Conservation (phyloP, 78 protist genomes). For the Monosiga brevicollis region DNA sequence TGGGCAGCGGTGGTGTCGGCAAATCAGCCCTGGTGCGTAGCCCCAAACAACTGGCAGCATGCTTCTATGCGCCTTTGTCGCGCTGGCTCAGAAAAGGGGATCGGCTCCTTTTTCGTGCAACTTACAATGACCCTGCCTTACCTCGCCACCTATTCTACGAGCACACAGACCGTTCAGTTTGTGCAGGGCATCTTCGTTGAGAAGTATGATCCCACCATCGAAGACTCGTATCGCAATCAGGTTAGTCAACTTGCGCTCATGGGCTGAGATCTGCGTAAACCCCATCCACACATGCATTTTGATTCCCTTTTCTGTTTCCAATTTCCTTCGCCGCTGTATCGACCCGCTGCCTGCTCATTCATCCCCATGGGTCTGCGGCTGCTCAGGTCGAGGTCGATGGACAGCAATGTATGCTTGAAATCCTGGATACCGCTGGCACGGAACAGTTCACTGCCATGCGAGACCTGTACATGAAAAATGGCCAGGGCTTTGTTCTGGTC, state of each 20-base stretch:
- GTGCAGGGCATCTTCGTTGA: constrained; percentile 44
- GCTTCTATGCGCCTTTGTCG: background rate
- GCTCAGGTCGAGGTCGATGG: constrained; percentile 36
- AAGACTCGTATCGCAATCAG: constrained; percentile 90
- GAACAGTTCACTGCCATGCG: constrained; percentile 76
- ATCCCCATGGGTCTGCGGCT: background rate
- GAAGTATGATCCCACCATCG: constrained; percentile 94
- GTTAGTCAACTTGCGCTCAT: background rate
- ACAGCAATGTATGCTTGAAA: constrained; percentile 44
- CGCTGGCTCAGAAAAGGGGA: background rate
- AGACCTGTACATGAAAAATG: constrained; percentile 61
- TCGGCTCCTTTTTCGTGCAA: background rate
- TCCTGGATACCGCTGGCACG: constrained; percentile 80
- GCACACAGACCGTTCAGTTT: constrained; percentile 37
- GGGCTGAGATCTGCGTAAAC: too few relatives aligned
- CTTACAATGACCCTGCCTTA: background rate
- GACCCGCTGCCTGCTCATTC: background rate
- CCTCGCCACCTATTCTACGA: background rate
- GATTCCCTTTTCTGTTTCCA: background rate
- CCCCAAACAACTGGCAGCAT: background rate
- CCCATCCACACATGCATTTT: background rate
- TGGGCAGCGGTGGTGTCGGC: constrained; percentile 66
- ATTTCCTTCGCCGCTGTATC: background rate
- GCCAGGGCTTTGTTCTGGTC: constrained; percentile 76
- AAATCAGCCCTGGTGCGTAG: constrained; percentile 32